These are phyloP conservation scores for Mucor plumbeus DNA, from an alignment of 371 early-diverging fungal genomes.

Conservation along the genomic window DNA sequence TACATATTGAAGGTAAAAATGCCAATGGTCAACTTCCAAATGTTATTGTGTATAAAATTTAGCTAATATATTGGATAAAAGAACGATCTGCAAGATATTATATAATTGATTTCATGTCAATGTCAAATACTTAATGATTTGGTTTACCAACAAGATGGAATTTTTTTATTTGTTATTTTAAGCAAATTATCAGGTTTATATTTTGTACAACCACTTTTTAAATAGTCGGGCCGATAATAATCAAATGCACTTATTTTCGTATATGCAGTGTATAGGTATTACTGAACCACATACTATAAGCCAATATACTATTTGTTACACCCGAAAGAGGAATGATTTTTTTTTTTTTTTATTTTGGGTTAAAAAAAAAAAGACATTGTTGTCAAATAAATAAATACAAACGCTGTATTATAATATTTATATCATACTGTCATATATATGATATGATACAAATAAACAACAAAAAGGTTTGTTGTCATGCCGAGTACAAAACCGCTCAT, in stretches of 20 bases:
- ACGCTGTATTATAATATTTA: neutral
- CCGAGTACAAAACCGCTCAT: conserved; percentile 4
- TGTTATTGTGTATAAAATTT: neutral
- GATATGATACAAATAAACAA: conserved; percentile 4
- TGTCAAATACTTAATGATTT: neutral
- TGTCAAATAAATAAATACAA: conserved; percentile 2
- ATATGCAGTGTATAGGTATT: neutral
- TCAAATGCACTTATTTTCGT: neutral
- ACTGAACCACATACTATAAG: neutral
- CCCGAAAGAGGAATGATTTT: neutral
- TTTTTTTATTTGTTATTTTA: neutral
- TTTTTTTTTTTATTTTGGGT: no score
- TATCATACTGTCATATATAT: neutral
- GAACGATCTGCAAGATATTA: neutral
- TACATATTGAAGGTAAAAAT: neutral
- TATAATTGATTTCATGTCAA: neutral
- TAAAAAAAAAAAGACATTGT: neutral
- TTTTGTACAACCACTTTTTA: neutral
- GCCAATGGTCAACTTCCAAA: neutral
- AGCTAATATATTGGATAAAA: neutral
- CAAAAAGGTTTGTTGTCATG: neutral
- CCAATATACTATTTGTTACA: neutral
- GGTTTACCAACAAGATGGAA: neutral
- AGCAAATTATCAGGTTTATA: conserved; percentile 1
- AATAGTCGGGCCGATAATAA: neutral